These are phyloP conservation scores for Leishmania guyanensis DNA, from an alignment of 208 protist species.

Conservation along the genomic window DNA sequence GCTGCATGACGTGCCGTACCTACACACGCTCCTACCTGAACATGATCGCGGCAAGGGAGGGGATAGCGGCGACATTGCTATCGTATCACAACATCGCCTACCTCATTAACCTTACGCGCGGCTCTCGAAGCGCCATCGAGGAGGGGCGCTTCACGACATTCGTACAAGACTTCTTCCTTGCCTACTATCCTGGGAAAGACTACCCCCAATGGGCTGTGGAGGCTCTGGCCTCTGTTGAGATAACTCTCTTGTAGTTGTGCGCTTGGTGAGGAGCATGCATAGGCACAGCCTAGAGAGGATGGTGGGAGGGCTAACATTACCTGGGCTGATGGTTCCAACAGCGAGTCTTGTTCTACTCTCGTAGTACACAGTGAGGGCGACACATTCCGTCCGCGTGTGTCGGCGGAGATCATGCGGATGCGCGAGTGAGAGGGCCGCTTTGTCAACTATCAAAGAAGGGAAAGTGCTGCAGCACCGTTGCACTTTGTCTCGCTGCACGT, in stretches of 20 bases:
- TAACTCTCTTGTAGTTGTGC: slow-evolving; percentile 49
- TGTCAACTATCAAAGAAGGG: not conserved
- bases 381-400: not conserved
- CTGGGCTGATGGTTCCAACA: not conserved
- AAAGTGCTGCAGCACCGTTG: not conserved
- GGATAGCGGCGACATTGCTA: slow-evolving; percentile 92
- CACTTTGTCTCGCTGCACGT: not conserved
- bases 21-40: slow-evolving; percentile 96
- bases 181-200: slow-evolving; percentile 80
- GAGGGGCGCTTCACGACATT: slow-evolving; percentile 81
- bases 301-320: not conserved
- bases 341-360: not conserved
- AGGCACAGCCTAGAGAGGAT: not conserved
- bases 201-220: slow-evolving; percentile 92
- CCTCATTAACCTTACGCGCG: slow-evolving; percentile 93
- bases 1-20: slow-evolving; percentile 91
- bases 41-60: slow-evolving; percentile 88
- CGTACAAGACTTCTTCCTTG: slow-evolving; percentile 87
- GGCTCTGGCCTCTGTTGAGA: slow-evolving; percentile 79
- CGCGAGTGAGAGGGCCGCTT: not conserved
- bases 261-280: not conserved
- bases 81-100: slow-evolving; percentile 98
- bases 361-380: not conserved
- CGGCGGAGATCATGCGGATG: not conserved
- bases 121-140: slow-evolving; percentile 84